Conservation (phyloP, 2,329 filamentous ascomycete genomes). For the Alternaria brassicae region DNA sequence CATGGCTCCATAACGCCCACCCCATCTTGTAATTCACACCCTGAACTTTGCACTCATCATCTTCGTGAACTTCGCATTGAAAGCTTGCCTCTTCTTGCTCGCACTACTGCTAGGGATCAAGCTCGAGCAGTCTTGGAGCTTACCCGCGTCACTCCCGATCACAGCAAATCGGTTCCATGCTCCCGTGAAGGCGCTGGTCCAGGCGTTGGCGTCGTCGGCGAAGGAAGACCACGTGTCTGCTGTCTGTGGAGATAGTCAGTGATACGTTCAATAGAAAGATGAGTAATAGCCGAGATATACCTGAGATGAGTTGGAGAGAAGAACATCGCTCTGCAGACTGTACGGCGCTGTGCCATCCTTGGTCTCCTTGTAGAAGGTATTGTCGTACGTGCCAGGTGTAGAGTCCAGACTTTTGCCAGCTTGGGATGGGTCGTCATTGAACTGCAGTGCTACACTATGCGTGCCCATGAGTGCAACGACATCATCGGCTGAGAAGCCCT, state of each 20-base stretch:
- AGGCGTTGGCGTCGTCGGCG: slow-evolving; percentile 20
- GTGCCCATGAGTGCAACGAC: slow-evolving; percentile 46
- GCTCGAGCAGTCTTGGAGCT: slow-evolving; percentile 32
- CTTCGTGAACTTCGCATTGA: not conserved
- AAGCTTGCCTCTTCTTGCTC: slow-evolving; percentile 1
- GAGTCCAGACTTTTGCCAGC: slow-evolving; percentile 37
- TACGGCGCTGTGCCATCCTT: slow-evolving; percentile 35
- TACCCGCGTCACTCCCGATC: slow-evolving; percentile 30
- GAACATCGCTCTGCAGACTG: slow-evolving; percentile 30
- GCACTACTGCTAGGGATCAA: slow-evolving; percentile 16
- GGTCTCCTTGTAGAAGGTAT: slow-evolving; percentile 41
- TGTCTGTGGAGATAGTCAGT: slow-evolving; percentile 20
- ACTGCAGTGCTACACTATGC: slow-evolving; percentile 39
- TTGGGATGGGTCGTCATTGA: slow-evolving; percentile 32
- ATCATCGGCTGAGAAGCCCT: slow-evolving; percentile 39
- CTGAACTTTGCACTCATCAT: slow-evolving; percentile 10
- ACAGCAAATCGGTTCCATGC: slow-evolving; percentile 34
- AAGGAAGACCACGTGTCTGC: slow-evolving; percentile 25
- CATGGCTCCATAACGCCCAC: not conserved
- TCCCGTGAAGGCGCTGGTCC: slow-evolving; percentile 28
- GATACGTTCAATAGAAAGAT: not conserved
- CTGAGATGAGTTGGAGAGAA: slow-evolving; percentile 29
- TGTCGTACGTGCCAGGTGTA: slow-evolving; percentile 39
- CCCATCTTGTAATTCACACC: not conserved
- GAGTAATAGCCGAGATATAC: slow-evolving; percentile 1